phyloP scores from a whole-genome alignment of 1,139 yeast genomes.

The Saccharomyces pastorianus region DNA sequence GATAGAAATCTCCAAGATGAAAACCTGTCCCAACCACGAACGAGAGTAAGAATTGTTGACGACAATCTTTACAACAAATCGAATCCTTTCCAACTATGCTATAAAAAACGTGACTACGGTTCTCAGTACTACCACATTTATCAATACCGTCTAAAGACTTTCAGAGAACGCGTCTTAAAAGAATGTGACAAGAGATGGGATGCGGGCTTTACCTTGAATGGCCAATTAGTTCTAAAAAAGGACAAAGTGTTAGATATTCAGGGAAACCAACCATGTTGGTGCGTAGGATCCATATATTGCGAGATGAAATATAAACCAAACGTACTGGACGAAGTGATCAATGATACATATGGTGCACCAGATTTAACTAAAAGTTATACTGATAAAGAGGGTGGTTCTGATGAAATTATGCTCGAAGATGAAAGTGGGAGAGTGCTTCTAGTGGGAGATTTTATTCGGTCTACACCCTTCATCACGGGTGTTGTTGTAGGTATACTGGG shows the following conservation, averaged over 20 bases:
- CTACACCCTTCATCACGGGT: slow-evolving; percentile 67
- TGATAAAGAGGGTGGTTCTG: slow-evolving; percentile 42
- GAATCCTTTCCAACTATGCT: slow-evolving; percentile 25
- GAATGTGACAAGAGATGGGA: slow-evolving; percentile 46
- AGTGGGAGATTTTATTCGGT: slow-evolving; percentile 52
- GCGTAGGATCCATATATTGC: slow-evolving; percentile 81
- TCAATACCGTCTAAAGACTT: slow-evolving; percentile 48
- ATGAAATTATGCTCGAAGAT: slow-evolving; percentile 72
- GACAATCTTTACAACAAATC: slow-evolving; percentile 6
- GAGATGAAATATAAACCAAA: slow-evolving; percentile 82
- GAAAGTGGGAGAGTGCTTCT: slow-evolving; percentile 83
- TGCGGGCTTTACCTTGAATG: slow-evolving; percentile 38
- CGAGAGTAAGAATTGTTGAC: slow-evolving; percentile 13
- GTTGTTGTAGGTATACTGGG: slow-evolving; percentile 80
- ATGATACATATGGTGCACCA: slow-evolving; percentile 36
- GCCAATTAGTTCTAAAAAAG: slow-evolving; percentile 32
- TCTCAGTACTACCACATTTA: slow-evolving; percentile 73
- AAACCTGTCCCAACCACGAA: slow-evolving; percentile 1
- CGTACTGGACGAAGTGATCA: slow-evolving; percentile 71
- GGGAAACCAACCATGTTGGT: slow-evolving; percentile 69
- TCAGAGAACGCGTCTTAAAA: slow-evolving; percentile 48
- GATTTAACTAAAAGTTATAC: slow-evolving; percentile 39
- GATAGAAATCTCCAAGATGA: slow-evolving; percentile 9
- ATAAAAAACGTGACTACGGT: slow-evolving; percentile 44
- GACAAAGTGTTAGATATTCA: slow-evolving; percentile 75